These are phyloP conservation scores for Talaromyces sp. DNA, from an alignment of 2,329 filamentous ascomycete species.

Conservation along the genomic window DNA sequence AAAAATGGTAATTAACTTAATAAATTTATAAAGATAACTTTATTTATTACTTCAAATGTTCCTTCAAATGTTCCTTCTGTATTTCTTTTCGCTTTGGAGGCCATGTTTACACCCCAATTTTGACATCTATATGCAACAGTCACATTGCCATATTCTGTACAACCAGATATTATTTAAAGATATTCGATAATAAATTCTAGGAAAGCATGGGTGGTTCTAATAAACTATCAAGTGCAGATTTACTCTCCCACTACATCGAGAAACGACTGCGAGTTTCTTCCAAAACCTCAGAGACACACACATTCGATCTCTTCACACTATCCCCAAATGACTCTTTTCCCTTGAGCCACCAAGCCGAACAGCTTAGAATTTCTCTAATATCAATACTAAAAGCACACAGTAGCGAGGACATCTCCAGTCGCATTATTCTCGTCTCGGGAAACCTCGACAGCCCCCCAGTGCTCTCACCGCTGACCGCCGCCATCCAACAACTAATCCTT, in stretches of 20 bases:
- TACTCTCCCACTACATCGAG: background rate
- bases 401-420: background rate
- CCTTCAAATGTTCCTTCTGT: background rate
- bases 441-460: background rate
- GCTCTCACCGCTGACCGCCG: background rate
- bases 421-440: background rate
- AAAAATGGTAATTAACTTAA: background rate
- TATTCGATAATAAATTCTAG: background rate
- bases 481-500: background rate
- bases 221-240: background rate
- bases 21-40: background rate
- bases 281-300: background rate
- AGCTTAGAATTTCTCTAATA: background rate
- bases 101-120: background rate
- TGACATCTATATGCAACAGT: background rate
- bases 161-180: background rate
- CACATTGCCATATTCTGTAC: background rate
- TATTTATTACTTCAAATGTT: background rate
- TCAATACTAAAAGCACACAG: background rate
- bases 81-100: background rate
- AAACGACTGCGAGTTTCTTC: background rate
- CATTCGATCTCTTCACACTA: background rate
- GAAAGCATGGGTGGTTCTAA: background rate
- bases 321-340: background rate
- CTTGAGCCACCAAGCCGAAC: background rate